Conservation (phyloP, 176 grass and related monocot species). For the Aegilops longissima region DNA sequence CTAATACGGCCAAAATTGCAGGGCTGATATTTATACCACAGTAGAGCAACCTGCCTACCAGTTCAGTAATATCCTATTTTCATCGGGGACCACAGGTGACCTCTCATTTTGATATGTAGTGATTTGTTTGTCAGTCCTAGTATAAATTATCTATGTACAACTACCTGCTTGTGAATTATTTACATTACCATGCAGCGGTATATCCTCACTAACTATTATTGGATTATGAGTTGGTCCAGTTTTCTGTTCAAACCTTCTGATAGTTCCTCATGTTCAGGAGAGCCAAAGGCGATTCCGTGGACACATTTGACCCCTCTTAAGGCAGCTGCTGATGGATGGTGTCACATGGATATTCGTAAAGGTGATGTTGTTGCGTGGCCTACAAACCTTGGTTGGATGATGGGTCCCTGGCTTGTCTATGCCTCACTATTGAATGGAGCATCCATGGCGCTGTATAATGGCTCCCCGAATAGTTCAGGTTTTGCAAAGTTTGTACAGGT, state of each 20-base stretch:
- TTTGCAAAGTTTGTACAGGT: slow-evolving; percentile 99
- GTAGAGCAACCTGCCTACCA: slow-evolving; percentile 68
- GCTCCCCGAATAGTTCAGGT: slow-evolving; percentile 67
- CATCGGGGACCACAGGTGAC: slow-evolving; percentile 92
- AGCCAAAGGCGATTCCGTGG: slow-evolving; percentile 98
- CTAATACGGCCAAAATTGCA: slow-evolving; percentile 43
- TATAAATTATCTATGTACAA: slow-evolving; percentile 5
- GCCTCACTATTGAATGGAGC: slow-evolving; percentile 91
- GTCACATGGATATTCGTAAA: slow-evolving; percentile 88
- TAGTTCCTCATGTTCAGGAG: slow-evolving; percentile 51
- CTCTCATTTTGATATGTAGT: background rate
- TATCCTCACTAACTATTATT: background rate
- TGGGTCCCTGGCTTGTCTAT: slow-evolving; percentile 99
- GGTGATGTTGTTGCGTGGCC: slow-evolving; percentile 98
- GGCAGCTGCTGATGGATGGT: slow-evolving; percentile 96
- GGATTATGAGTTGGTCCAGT: slow-evolving; percentile 25
- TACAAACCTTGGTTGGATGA: slow-evolving; percentile 99
- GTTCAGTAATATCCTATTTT: slow-evolving; percentile 91
- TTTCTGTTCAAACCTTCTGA: slow-evolving; percentile 10
- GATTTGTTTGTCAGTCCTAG: background rate
- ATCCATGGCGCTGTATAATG: slow-evolving; percentile 92
- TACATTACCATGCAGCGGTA: background rate
- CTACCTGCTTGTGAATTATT: background rate
- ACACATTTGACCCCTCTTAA: slow-evolving; percentile 88
- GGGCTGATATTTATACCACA: slow-evolving; percentile 53